These are phyloP conservation scores for Rehmannia glutinosa DNA, from an alignment of 257 asterid genomes.

Conservation along the genomic window DNA sequence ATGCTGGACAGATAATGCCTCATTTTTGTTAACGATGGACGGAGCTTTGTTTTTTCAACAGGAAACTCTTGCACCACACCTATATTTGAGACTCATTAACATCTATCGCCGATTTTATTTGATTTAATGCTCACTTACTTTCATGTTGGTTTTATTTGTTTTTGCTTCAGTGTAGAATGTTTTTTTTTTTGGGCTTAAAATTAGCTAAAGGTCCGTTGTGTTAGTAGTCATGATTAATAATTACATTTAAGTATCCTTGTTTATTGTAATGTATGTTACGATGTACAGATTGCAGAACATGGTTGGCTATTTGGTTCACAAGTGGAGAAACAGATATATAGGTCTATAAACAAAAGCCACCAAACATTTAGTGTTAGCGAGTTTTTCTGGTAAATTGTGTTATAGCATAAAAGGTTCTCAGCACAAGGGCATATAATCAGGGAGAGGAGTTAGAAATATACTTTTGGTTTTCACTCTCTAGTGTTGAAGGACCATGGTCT, in stretches of 20 bases:
- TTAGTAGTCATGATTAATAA: neutral
- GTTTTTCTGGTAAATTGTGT: neutral
- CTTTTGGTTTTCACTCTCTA: too few species aligned
- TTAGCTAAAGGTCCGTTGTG: neutral
- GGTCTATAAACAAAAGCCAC: neutral
- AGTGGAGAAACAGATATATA: too few species aligned
- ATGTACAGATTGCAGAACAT: neutral
- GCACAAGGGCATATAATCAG: neutral
- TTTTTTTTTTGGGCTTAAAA: neutral
- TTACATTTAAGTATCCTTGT: neutral
- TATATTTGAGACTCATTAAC: neutral
- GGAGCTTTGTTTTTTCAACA: neutral
- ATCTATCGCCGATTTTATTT: too few species aligned
- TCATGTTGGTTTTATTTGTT: neutral
- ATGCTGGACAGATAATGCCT: neutral
- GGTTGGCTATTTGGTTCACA: neutral
- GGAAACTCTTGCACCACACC: neutral
- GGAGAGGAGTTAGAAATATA: neutral
- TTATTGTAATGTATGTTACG: neutral
- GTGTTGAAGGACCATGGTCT: neutral
- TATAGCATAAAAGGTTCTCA: neutral
- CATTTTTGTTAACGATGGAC: neutral
- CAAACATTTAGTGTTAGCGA: neutral
- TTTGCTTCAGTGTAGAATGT: neutral
- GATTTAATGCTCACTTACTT: conserved; percentile 6